A percentile compares a stretch with the other conserved stretches of the same genome.
Conservation (phyloP, 2,329 filamentous ascomycete species). For the Ciborinia camelliae region DNA sequence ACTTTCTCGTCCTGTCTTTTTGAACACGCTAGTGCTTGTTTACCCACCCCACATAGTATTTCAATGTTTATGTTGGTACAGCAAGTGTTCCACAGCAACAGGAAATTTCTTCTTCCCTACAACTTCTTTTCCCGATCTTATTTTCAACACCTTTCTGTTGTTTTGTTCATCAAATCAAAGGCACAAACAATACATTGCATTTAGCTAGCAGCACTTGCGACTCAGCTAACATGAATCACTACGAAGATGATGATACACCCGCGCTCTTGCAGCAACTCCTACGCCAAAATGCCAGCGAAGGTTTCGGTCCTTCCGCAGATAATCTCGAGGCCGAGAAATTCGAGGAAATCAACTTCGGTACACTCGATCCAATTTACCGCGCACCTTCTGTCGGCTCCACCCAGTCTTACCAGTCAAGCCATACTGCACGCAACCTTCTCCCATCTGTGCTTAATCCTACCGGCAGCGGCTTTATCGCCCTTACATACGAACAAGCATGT, state of each 20-base stretch:
- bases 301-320: not conserved
- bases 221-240: constrained; percentile 3
- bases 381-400: not conserved
- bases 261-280: not conserved
- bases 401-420: not conserved
- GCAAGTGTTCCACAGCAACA: not conserved
- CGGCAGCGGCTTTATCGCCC: not conserved
- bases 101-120: not conserved
- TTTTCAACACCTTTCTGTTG: not conserved
- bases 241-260: not conserved
- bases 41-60: too few relatives aligned
- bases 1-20: not conserved
- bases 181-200: not conserved
- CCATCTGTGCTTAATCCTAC: constrained; percentile 1
- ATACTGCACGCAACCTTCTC: not conserved
- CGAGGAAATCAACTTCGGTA: not conserved
- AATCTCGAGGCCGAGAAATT: not conserved
- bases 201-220: not conserved
- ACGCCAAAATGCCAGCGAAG: not conserved
- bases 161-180: not conserved
- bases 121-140: not conserved
- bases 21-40: constrained; percentile 12
- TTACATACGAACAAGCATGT: constrained; percentile 6
- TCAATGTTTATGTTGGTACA: too few relatives aligned
- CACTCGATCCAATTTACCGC: not conserved